phyloP scores from a whole-genome alignment of 306 rosid genomes.

The Fragaria ananassa region DNA sequence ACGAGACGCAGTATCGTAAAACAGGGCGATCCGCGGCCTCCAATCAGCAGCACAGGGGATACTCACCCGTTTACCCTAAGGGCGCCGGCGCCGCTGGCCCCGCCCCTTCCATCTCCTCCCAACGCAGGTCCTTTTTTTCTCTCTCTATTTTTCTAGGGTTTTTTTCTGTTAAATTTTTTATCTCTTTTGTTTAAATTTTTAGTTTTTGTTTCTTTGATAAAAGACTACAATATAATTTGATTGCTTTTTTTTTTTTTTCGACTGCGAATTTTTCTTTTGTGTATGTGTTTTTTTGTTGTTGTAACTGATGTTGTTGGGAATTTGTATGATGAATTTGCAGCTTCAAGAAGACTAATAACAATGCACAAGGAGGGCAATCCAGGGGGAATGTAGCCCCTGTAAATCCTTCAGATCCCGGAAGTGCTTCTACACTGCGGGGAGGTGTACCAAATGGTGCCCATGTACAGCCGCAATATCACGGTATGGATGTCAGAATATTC shows the following conservation, averaged over 20 bases:
- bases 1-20: conserved; percentile 58
- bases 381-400: conserved; percentile 54
- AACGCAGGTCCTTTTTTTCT: conserved; percentile 43
- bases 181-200: not conserved
- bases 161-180: conserved; percentile 15
- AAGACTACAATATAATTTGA: not conserved
- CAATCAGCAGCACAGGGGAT: conserved; percentile 66
- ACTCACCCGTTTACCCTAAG: conserved; percentile 49
- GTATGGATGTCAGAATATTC: conserved; percentile 33
- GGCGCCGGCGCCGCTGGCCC: conserved; percentile 70
- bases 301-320: too few species aligned
- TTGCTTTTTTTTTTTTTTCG: conserved; percentile 4
- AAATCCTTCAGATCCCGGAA: conserved; percentile 50
- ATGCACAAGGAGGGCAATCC: conserved; percentile 89
- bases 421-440: conserved; percentile 37
- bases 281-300: not conserved
- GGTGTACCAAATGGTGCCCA: conserved; percentile 62
- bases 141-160: conserved; percentile 15
- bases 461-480: conserved; percentile 48
- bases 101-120: conserved; percentile 51
- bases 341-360: conserved; percentile 61
- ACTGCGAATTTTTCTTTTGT: not conserved
- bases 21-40: conserved; percentile 70
- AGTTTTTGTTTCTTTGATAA: not conserved
- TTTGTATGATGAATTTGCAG: conserved; percentile 35